phyloP scores from a whole-genome alignment of 306 rosid species.

The Quercus dentata region DNA sequence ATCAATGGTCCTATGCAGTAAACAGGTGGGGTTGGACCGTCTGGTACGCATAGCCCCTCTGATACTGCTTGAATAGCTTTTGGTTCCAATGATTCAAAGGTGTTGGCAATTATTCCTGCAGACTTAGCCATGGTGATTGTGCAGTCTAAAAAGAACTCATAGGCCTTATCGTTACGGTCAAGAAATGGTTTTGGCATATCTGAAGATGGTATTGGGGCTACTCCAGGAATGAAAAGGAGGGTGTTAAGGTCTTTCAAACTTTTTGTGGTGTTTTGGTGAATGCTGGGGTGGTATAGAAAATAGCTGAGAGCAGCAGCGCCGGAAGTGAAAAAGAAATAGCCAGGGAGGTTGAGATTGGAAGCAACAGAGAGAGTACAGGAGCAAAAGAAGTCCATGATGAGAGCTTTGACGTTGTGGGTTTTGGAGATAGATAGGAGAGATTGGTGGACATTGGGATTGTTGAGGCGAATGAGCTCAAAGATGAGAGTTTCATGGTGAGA shows the following conservation, averaged over 20 bases:
- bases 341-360: neutral
- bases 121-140: neutral
- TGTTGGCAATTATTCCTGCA: slow-evolving; percentile 19
- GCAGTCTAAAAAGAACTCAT: neutral
- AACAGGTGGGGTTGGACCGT: slow-evolving; percentile 21
- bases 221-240: slow-evolving; percentile 3
- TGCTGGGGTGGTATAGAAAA: neutral
- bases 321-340: neutral
- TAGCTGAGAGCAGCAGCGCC: neutral
- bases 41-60: slow-evolving; percentile 16
- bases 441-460: slow-evolving; percentile 14
- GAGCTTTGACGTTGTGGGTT: slow-evolving; percentile 22
- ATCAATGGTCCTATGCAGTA: slow-evolving; percentile 24
- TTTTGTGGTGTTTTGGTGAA: neutral
- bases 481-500: slow-evolving; percentile 24
- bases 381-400: slow-evolving; percentile 46
- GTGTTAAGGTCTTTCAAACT: slow-evolving; percentile 16
- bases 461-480: slow-evolving; percentile 25
- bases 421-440: slow-evolving; percentile 14
- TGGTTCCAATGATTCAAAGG: slow-evolving; percentile 28
- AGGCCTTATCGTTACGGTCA: slow-evolving; percentile 6
- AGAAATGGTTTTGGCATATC: neutral
- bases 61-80: neutral
- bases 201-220: neutral
- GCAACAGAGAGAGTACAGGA: slow-evolving; percentile 12